Base-by-base conservation (phyloP, 345 rosid species). In the Arabis alpina region DNA sequence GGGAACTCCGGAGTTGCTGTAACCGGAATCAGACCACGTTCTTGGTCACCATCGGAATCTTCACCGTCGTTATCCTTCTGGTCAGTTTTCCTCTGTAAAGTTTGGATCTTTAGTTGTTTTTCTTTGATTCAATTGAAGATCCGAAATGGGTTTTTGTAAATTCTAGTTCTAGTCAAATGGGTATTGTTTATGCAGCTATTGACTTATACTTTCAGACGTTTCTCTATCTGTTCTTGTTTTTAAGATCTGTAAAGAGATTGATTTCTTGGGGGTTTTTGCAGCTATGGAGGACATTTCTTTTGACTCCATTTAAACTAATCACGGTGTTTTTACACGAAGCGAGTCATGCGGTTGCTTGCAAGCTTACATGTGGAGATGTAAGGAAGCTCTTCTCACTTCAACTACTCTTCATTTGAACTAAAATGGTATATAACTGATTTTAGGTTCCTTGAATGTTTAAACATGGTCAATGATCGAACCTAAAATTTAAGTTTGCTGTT, bases 301-400 rank as follows among this genome's bases (percentile, higher is more conserved):
- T 94, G 82, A 88, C 83, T 12, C 99, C 99, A 12, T 93, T 91
- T 74, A 94, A 94, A 91, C 95, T 91, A 70, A 94, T 94, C 63
- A 91, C 99, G 1, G 97, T 94, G 30, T 94, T 91, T 78, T 68
- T 94, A 54, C 99, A 91, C 44, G 99, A 94, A 82, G 97, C 90
- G 11, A 94, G 99, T 79, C 99, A 94, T 81, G 99, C 99, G 3
- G 80, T 89, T 67, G 99, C 97, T 65, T 91, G 99, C 80, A 94
- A 78, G 81, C 97, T 94, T 79, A 94, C 99, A 1, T 94, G 99
- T 78, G 99, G 99, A 54, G 78, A 85, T 74, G 99, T 93, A 85
- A 91, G 91, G 60, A 71, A 39, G 56, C 74, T 77, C 48, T 61
- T 36, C 60, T 74, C 11, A 59, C 53, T 62, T 62, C 27, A 42